Conservation (phyloP, 1,139 yeast genomes). For the Hyphopichia fennica region DNA sequence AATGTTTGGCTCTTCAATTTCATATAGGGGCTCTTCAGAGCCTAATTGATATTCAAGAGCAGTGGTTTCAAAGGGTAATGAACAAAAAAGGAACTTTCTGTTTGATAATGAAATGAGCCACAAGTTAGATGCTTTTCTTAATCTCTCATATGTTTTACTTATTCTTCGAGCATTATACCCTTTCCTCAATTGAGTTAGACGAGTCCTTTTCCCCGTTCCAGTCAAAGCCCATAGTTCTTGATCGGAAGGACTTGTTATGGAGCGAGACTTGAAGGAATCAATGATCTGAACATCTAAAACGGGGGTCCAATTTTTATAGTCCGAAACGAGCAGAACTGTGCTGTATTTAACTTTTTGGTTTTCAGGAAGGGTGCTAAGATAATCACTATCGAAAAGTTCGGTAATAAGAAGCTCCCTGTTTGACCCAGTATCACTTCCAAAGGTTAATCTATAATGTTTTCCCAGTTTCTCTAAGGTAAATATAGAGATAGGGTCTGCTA, state of each 20-base stretch:
- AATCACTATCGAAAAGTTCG: slow-evolving; percentile 11
- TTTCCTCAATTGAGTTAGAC: slow-evolving; percentile 36
- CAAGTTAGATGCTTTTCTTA: slow-evolving; percentile 27
- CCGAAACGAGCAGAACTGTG: slow-evolving; percentile 14
- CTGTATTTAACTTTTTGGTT: slow-evolving; percentile 11
- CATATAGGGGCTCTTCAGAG: slow-evolving; percentile 20
- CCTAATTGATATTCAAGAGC: slow-evolving; percentile 29
- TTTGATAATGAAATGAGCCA: slow-evolving; percentile 16
- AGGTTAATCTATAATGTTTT: slow-evolving; percentile 21
- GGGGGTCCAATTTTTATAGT: slow-evolving; percentile 53
- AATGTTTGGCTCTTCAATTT: slow-evolving; percentile 23
- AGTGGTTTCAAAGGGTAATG: slow-evolving; percentile 39
- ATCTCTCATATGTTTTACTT: slow-evolving; percentile 26
- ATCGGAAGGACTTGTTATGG: slow-evolving; percentile 16
- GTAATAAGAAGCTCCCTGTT: slow-evolving; percentile 28
- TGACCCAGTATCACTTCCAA: slow-evolving; percentile 36
- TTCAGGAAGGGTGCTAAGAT: slow-evolving; percentile 10
- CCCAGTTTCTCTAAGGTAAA: slow-evolving; percentile 26
- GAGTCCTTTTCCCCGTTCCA: slow-evolving; percentile 40
- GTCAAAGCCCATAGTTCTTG: slow-evolving; percentile 51
- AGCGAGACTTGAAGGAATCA: slow-evolving; percentile 22
- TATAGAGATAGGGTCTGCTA: slow-evolving; percentile 33
- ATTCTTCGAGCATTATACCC: slow-evolving; percentile 36
- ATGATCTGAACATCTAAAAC: slow-evolving; percentile 41
- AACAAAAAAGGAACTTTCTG: slow-evolving; percentile 29